Base-by-base conservation (phyloP, 1,284 basidiomycete genomes). In the Garcileccinum viscosum region DNA sequence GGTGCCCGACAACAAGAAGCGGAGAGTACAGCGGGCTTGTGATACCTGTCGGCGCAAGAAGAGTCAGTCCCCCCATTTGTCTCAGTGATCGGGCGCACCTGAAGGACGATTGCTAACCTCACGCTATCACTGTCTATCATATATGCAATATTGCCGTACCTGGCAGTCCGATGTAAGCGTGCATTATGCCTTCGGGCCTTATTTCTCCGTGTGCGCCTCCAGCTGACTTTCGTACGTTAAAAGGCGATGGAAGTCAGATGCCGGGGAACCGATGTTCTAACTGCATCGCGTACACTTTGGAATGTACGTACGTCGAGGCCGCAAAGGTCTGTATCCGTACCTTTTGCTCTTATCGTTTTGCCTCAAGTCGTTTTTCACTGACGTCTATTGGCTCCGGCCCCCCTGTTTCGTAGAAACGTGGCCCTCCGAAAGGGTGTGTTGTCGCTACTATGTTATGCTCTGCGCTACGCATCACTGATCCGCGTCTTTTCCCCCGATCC, bases 281-380 rank as follows among this genome's bases (percentile, higher is more conserved):
- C 77, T 96, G 95, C 77, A 82, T 88, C 22, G 87, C 93, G 17
- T 92, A 90, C 74, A 89, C 84, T 69, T 85, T 89, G 30, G 90
- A 93, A 2, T 95, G 94, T 81, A 93, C 92, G 0, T 95, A 94
- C 77, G 83, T 93, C 63, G 90, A 93, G 76, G 87, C 88, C 3
- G 89, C 90, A 37, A 91, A 91, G 86, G 91, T 92, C 70, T 62
- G 84, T 80, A 35, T 30, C 17, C 27, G 7, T 17, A 24, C 64
- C 62, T 5, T 47, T 3, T n/a, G 0, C 24, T 6, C 24, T 47
- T 14, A 17, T 62, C n/a, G n/a, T n/a, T n/a, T n/a, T n/a, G n/a
- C n/a, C n/a, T n/a, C n/a, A n/a, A n/a, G n/a, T 17, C 40, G 14
- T 35, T 33, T 24, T 61, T 32, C 33, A 33, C 19, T 69, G 58